These are phyloP conservation scores for Claviceps pusilla DNA, from an alignment of 2,329 filamentous ascomycete species.

Conservation along the genomic window DNA sequence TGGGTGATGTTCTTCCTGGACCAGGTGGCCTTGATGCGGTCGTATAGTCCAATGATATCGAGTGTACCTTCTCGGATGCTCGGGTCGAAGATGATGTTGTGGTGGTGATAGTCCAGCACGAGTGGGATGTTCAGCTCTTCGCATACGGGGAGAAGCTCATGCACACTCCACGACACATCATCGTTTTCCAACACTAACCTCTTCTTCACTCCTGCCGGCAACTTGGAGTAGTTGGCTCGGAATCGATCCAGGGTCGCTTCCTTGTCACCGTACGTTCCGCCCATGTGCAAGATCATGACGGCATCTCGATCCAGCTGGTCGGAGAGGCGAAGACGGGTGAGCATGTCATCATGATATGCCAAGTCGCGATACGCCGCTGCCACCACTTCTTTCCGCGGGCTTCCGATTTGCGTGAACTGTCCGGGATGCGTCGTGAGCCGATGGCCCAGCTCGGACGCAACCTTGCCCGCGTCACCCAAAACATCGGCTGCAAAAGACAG, in stretches of 20 bases:
- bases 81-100: slow-evolving; percentile 80
- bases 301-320: slow-evolving; percentile 70
- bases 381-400: slow-evolving; percentile 64
- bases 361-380: slow-evolving; percentile 65
- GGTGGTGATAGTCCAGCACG: slow-evolving; percentile 86
- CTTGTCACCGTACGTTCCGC: slow-evolving; percentile 81
- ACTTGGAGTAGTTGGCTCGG: slow-evolving; percentile 51
- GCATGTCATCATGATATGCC: slow-evolving; percentile 75
- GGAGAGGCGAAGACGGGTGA: slow-evolving; percentile 61
- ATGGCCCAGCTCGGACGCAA: slow-evolving; percentile 66
- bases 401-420: slow-evolving; percentile 83
- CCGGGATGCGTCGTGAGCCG: slow-evolving; percentile 82
- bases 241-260: slow-evolving; percentile 64
- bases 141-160: slow-evolving; percentile 77
- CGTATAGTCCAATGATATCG: slow-evolving; percentile 61
- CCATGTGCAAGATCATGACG: slow-evolving; percentile 90
- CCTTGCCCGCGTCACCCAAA: slow-evolving; percentile 59
- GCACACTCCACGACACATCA: slow-evolving; percentile 83
- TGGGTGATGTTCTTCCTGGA: slow-evolving; percentile 68
- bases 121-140: slow-evolving; percentile 89
- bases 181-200: slow-evolving; percentile 87
- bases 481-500: slow-evolving; percentile 69
- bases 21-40: slow-evolving; percentile 74
- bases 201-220: slow-evolving; percentile 58
- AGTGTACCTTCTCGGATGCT: slow-evolving; percentile 66